Evolutionary conservation across 2,329 filamentous ascomycete genomes (phyloP).

Genomic region (Aureobasidium namibiae): DNA sequence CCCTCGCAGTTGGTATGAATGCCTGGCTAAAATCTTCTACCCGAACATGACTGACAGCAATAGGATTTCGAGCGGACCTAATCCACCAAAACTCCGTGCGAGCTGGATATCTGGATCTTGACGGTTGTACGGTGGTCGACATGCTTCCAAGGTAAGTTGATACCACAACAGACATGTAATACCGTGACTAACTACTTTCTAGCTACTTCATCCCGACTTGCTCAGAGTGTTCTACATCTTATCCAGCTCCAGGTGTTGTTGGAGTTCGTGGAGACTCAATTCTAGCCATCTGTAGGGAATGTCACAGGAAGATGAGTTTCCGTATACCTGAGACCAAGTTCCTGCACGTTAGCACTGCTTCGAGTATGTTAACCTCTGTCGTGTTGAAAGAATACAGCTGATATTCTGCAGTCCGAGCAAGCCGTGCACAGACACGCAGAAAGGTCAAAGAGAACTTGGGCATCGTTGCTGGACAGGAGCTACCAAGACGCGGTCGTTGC

Average conservation of each 20-base stretch:
- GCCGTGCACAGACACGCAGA: slow-evolving; percentile 21
- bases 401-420: slow-evolving; percentile 20
- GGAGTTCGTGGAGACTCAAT: slow-evolving; percentile 66
- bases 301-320: slow-evolving; percentile 74
- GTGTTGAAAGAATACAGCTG: not conserved
- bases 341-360: slow-evolving; percentile 53
- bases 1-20: slow-evolving; percentile 35
- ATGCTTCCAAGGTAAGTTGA: slow-evolving; percentile 57
- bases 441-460: slow-evolving; percentile 44
- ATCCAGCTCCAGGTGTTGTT: slow-evolving; percentile 54
- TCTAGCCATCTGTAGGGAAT: slow-evolving; percentile 69
- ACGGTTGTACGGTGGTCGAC: slow-evolving; percentile 66
- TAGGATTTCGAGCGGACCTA: slow-evolving; percentile 50
- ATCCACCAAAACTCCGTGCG: slow-evolving; percentile 66
- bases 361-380: slow-evolving; percentile 24
- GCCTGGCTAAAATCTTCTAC: not conserved
- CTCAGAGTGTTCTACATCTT: slow-evolving; percentile 61
- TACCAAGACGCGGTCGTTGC: slow-evolving; percentile 46
- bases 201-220: slow-evolving; percentile 76
- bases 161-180: not conserved
- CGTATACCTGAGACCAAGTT: slow-evolving; percentile 72
- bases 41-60: slow-evolving; percentile 1
- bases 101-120: slow-evolving; percentile 69
- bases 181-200: not conserved
- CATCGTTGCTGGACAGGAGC: slow-evolving; percentile 46